Evolutionary conservation across 306 rosid species (phyloP), one percentile per base, ranked within the genome.

Genomic region (Acacia crassicarpa): DNA sequence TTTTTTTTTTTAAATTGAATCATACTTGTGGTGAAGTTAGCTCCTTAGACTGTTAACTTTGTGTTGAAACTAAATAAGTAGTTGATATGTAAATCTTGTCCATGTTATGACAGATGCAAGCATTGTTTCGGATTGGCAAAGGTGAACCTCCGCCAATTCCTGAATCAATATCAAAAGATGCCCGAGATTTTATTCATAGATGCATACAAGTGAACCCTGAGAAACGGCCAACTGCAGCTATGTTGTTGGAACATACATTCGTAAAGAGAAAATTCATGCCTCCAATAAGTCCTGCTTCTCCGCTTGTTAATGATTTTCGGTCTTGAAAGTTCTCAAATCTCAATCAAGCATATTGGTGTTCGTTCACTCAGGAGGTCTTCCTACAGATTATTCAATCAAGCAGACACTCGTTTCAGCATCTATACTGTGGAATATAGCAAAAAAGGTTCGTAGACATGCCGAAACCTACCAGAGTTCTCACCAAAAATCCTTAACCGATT

Each of bases 151-250:
- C 92, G n/a, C 75, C 74, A 0, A 67, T 90, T 88, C 92, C 91
- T 23, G 88, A 87, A 13, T 75, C 82, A 73, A 81, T 89, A 45
- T 80, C 92, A 5, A 76, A 25, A 25, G 89, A 88, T 51, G 88
- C 89, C 67, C 86, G 43, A 2, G 88, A 89, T 87, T 90, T 90
- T 81, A 82, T 90, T 46, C 80, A 59, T 3, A 15, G 73, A 67
- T 90, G 94, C 83, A 58, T 90, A 78, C 88, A 87, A 84, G 86
- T 90, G 80, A 78, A 87, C 80, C 89, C 91, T 67, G 76, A 48
- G 44, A 61, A 66, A 46, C 89, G 92, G 7, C 94, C 85, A 41
- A 82, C 81, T 41, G 94, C 92, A 66, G 82, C 87, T 46, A 76
- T 80, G 78, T 82, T 90, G 78, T 62, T 80, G 61, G 49, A 82